Base-by-base conservation (phyloP, 2,329 filamentous ascomycete species). In the Chaetoscypha palmicola region DNA sequence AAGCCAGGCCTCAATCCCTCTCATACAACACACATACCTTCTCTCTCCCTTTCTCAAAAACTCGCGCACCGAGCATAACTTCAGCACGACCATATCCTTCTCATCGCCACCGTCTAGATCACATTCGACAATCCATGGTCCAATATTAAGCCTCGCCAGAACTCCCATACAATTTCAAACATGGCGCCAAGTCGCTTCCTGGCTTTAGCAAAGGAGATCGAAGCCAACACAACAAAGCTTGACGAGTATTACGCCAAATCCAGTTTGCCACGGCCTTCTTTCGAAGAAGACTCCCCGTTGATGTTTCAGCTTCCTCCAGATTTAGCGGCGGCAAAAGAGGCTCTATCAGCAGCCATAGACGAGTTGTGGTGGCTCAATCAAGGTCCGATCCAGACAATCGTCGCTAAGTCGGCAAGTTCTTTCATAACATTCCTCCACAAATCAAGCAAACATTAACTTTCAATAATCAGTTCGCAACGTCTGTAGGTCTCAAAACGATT, bases 351-450 rank as follows among this genome's bases (percentile, higher is more conserved):
- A 3, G 39, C 39, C 22, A 34, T 28, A 10, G 31, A 33, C 7
- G 39, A 41, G 21, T 11, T 41, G 9, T 31, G 11, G 9, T 28
- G 19, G 19, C 39, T 41, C 21, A 19, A 67, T 76, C 26, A 68
- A 28, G 24, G 24, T 7, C 24, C 24, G 7, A 72, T 74, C 63
- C 50, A 57, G 51, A 28, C 24, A 2, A 28, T 28, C 24, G 24
- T 28, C 24, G 7, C 24, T 12, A 28, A 28, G 7, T 28, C 34
- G 5, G 34, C 22, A 22, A 20, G 34, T 37, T 20, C 5, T 3
- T 20, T 37, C 19, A 20, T 23, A 5, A 37, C 17, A 20, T 34
- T 34, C 20, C 31, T 34, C 31, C 20, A 34, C n/a, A 34, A 34
- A 17, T n/a, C n/a, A n/a, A n/a, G n/a, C n/a, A n/a, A n/a, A n/a